These are phyloP conservation scores for Xylaria sp. DNA, from an alignment of 2,329 filamentous ascomycete species.

Conservation along the genomic window DNA sequence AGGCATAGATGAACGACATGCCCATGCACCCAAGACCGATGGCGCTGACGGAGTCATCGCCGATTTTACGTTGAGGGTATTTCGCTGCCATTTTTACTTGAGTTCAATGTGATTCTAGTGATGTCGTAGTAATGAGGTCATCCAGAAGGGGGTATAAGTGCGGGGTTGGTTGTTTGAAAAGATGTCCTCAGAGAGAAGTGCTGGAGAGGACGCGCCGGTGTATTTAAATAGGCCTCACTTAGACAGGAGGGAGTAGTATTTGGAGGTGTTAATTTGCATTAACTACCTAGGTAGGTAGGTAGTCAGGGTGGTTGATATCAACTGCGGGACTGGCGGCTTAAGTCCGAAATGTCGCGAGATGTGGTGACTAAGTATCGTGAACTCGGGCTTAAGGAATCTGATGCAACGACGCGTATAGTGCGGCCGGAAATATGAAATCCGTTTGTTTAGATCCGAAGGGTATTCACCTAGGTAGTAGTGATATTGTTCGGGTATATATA, in stretches of 20 bases:
- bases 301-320: neutral
- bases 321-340: slow-evolving; percentile 22
- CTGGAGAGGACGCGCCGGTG: neutral
- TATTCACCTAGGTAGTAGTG: neutral
- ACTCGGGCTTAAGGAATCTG: neutral
- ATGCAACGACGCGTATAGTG: neutral
- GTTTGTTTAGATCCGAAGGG: neutral
- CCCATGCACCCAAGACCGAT: slow-evolving; percentile 62
- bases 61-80: slow-evolving; percentile 55
- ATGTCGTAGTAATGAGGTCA: neutral
- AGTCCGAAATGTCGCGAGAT: slow-evolving; percentile 30
- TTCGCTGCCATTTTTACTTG: slow-evolving; percentile 41
- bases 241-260: neutral
- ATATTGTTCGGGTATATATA: neutral
- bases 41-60: slow-evolving; percentile 55
- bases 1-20: slow-evolving; percentile 51
- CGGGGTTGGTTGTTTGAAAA: neutral
- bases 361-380: neutral
- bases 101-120: neutral
- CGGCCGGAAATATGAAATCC: neutral
- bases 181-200: neutral
- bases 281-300: neutral
- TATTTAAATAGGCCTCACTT: neutral
- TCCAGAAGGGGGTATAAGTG: neutral
- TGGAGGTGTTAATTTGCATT: neutral